Evolutionary conservation across 2,329 filamentous ascomycete species (phyloP).

Genomic region (Penicillium italicum): DNA sequence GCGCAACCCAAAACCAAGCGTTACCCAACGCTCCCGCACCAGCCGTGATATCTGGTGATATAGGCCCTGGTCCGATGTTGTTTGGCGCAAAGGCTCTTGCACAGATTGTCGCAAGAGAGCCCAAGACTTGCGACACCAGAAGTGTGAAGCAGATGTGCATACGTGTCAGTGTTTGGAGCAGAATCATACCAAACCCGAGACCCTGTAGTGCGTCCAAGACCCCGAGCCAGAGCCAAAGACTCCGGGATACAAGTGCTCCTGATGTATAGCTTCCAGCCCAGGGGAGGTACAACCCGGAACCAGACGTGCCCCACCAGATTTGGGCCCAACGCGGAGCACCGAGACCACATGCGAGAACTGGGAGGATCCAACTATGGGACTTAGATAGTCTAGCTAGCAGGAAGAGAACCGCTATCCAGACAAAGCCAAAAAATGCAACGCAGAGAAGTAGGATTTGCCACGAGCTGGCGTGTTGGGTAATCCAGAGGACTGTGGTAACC

Average conservation of each 20-base stretch:
- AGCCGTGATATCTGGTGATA: conserved; percentile 60
- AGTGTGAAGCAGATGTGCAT: conserved; percentile 63
- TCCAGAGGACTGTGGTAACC: conserved; percentile 51
- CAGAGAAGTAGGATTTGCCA: conserved; percentile 57
- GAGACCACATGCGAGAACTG: conserved; percentile 64
- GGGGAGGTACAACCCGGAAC: conserved; percentile 59
- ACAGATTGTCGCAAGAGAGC: conserved; percentile 59
- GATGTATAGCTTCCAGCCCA: conserved; percentile 57
- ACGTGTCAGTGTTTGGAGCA: conserved; percentile 62
- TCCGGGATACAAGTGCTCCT: conserved; percentile 55
- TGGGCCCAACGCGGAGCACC: conserved; percentile 64
- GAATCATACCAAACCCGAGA: conserved; percentile 65
- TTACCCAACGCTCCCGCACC: conserved; percentile 46
- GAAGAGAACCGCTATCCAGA: conserved; percentile 50
- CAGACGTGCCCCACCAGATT: conserved; percentile 62
- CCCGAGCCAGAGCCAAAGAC: conserved; percentile 65
- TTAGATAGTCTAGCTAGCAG: conserved; percentile 56
- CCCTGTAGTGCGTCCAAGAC: conserved; percentile 63
- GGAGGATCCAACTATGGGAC: conserved; percentile 63
- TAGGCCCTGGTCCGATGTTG: conserved; percentile 57
- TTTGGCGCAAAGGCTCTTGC: conserved; percentile 60
- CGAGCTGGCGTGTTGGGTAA: conserved; percentile 51
- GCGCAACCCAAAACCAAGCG: conserved; percentile 59
- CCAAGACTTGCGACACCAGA: conserved; percentile 58
- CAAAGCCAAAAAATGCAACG: conserved; percentile 48